Evolutionary conservation across 2,329 filamentous ascomycete genomes (phyloP).

Genomic region (Dichotomopilus funicola): DNA sequence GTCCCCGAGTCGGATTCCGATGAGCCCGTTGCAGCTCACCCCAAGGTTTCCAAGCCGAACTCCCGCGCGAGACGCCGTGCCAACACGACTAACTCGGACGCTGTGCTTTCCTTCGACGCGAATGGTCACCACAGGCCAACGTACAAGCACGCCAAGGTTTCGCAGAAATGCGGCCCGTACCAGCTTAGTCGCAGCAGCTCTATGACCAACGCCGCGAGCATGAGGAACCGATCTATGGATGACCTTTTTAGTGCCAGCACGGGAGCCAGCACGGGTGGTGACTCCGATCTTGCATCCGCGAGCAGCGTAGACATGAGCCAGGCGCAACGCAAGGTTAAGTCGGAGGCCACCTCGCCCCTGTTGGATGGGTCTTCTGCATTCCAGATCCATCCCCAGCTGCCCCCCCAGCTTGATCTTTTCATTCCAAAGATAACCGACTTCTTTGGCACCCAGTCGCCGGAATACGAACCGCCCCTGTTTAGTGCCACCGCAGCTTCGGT

Average conservation of each 20-base stretch:
- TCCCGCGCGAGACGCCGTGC: constrained; percentile 36
- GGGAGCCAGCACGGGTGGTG: constrained; percentile 33
- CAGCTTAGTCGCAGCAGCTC: constrained; percentile 53
- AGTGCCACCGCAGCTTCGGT: constrained; percentile 53
- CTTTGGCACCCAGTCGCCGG: constrained; percentile 41
- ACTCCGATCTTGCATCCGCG: constrained; percentile 33
- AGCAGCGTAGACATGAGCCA: constrained; percentile 31
- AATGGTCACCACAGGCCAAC: constrained; percentile 59
- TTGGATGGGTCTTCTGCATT: constrained; percentile 42
- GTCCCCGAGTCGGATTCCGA: constrained; percentile 60
- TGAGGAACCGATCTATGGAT: constrained; percentile 42
- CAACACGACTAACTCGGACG: constrained; percentile 57
- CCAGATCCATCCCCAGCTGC: constrained; percentile 47
- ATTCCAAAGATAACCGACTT: constrained; percentile 45
- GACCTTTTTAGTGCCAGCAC: constrained; percentile 37
- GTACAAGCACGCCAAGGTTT: constrained; percentile 53
- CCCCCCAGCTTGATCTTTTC: constrained; percentile 50
- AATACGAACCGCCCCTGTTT: constrained; percentile 52
- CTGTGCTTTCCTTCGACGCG: constrained; percentile 52
- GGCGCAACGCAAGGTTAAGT: constrained; percentile 51
- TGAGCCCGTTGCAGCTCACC: constrained; percentile 32
- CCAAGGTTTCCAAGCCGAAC: constrained; percentile 34
- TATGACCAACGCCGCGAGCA: constrained; percentile 45
- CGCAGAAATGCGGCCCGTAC: constrained; percentile 58
- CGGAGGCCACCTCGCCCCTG: constrained; percentile 55